Evolutionary conservation across 1,139 yeast genomes (phyloP).

Genomic region (Debaryomycetaceae sp.): DNA sequence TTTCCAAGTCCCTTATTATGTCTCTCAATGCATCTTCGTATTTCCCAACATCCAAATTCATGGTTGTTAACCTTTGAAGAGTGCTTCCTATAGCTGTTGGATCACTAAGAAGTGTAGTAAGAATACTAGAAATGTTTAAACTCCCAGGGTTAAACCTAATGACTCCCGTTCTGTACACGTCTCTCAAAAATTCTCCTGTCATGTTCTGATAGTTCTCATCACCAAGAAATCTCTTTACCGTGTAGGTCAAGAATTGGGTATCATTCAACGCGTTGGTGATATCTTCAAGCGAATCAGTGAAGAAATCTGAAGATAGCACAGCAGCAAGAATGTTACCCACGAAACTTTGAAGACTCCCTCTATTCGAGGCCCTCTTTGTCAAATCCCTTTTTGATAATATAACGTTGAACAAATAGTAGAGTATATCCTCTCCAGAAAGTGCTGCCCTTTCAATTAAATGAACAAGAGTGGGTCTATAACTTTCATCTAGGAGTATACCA

Average conservation of each 20-base stretch:
- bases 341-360: conserved; percentile 26
- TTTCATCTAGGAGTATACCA: conserved; percentile 35
- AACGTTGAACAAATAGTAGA: conserved; percentile 22
- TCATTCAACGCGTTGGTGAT: conserved; percentile 38
- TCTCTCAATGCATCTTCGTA: conserved; percentile 30
- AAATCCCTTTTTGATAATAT: conserved; percentile 18
- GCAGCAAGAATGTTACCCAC: conserved; percentile 28
- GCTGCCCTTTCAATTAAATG: conserved; percentile 31
- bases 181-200: conserved; percentile 29
- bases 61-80: conserved; percentile 24
- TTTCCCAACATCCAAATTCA: conserved; percentile 20
- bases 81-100: conserved; percentile 20
- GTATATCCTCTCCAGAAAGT: conserved; percentile 24
- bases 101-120: conserved; percentile 22
- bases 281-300: conserved; percentile 24
- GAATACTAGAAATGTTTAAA: conserved; percentile 26
- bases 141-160: conserved; percentile 17
- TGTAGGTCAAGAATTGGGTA: conserved; percentile 40
- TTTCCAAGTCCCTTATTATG: conserved; percentile 33
- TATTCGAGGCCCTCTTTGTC: conserved; percentile 16
- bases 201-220: conserved; percentile 35
- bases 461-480: conserved; percentile 35
- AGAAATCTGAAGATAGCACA: conserved; percentile 26
- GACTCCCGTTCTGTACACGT: conserved; percentile 24
- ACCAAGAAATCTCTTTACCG: conserved; percentile 33